Base-by-base conservation (phyloP, 2,329 filamentous ascomycete species). In the Nothophoma quercina region DNA sequence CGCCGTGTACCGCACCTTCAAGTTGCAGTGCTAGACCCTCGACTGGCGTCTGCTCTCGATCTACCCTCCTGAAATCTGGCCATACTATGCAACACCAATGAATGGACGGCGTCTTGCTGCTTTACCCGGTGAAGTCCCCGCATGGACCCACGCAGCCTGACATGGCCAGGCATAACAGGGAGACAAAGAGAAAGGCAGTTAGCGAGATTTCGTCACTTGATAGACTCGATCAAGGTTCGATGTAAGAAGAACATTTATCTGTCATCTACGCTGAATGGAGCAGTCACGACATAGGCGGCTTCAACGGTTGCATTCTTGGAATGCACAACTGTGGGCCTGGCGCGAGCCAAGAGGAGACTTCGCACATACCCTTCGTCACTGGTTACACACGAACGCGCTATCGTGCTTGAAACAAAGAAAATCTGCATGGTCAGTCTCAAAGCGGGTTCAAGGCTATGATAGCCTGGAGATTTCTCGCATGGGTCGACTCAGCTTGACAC, bases 341-440 rank as follows among this genome's bases (percentile, higher is more conserved):
- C 52, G 40, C 58, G 47, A 53, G 65, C 58, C 59, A 60, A 62
- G 56, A 60, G 51, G 35, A 7, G 36, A 43, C 25, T 53, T 50
- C 49, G 52, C 55, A 55, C 49, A 60, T 56, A 56, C 51, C 59
- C 56, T 51, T 38, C 52, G 44, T 61, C 51, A 64, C 58, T 65
- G 61, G 66, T 60, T 64, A 63, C 62, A 53, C 58, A 43, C 45
- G 26, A 39, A 54, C 16, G 30, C 32, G 41, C 51, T 51, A 55
- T 33, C 42, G 45, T 53, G 44, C 49, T 30, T 55, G 36, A 46
- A 52, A 58, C 47, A 63, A 57, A 62, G 54, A 50, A 46, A 48
- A 45, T 36, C 40, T 55, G 58, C 60, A 45, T 39, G 34, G 15
- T 41, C 39, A 53, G 42, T 28, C 21, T n/a, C 39, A 35, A 35